Evolutionary conservation across 2,329 filamentous ascomycete genomes (phyloP).

Genomic region (Aspergillus eucalypticola): DNA sequence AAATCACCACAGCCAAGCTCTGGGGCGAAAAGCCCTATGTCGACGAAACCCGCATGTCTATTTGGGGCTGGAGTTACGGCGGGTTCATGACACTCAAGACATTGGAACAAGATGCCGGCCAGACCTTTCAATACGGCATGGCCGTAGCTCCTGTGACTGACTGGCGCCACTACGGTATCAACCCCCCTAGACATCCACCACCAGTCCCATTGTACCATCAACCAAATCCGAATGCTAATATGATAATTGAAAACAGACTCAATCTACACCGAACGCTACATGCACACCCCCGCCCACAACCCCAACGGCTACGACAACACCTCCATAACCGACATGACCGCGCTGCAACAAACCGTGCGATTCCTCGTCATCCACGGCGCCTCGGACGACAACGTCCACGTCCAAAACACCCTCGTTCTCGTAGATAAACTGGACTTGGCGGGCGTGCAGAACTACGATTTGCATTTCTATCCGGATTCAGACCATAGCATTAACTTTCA

Average conservation of each 20-base stretch:
- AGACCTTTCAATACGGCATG: conserved; percentile 95
- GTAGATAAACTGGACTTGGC: conserved; percentile 82
- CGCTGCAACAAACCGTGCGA: conserved; percentile 73
- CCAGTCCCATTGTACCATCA: too few relatives aligned
- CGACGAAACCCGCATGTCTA: conserved; percentile 77
- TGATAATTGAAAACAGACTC: conserved; percentile 23
- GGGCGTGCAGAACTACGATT: conserved; percentile 87
- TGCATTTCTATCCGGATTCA: conserved; percentile 94
- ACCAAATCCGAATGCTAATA: too few relatives aligned
- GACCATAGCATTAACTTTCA: conserved; percentile 96
- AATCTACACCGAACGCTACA: conserved; percentile 66
- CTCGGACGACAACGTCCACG: conserved; percentile 96
- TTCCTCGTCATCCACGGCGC: conserved; percentile 96
- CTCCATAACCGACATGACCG: conserved; percentile 71
- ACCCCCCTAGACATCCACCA: too few relatives aligned
- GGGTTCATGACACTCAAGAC: conserved; percentile 95
- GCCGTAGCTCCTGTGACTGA: conserved; percentile 98
- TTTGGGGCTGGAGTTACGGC: conserved; percentile 99
- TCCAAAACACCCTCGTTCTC: conserved; percentile 87
- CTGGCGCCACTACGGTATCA: conserved; percentile 79
- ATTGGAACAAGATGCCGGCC: conserved; percentile 83
- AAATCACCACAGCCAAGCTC: conserved; percentile 84
- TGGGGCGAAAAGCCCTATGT: conserved; percentile 83
- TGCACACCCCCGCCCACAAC: conserved; percentile 91
- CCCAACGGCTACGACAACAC: conserved; percentile 72